A percentile compares a stretch with the other conserved stretches of the same genome.
These are phyloP conservation scores for Fusarium sp. DNA, from an alignment of 2,329 filamentous ascomycete genomes.

Conservation along the genomic window DNA sequence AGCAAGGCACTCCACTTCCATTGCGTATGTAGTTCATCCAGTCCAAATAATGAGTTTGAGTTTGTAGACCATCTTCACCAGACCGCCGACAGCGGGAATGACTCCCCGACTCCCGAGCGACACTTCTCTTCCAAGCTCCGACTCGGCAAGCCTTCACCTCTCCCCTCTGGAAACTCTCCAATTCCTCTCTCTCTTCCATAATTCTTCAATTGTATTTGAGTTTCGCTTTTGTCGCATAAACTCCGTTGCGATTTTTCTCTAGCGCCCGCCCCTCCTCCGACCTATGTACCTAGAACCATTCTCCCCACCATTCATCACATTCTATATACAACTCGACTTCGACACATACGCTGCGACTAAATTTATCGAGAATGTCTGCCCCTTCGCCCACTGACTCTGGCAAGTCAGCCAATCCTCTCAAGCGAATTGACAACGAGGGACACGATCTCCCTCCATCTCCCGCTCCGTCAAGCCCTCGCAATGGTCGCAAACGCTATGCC, in stretches of 20 bases:
- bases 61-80: slow-evolving; percentile 8
- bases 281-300: neutral
- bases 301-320: slow-evolving; percentile 4
- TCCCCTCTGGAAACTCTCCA: slow-evolving; percentile 4
- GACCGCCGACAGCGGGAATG: slow-evolving; percentile 42
- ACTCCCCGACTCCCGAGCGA: slow-evolving; percentile 41
- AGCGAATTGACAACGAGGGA: slow-evolving; percentile 79
- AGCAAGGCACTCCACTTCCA: slow-evolving; percentile 1
- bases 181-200: slow-evolving; percentile 13
- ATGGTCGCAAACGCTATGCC: slow-evolving; percentile 83
- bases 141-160: slow-evolving; percentile 13
- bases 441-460: slow-evolving; percentile 90
- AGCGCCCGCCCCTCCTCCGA: neutral
- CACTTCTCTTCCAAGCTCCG: slow-evolving; percentile 18
- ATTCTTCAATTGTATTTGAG: slow-evolving; percentile 2
- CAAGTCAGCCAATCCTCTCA: slow-evolving; percentile 52
- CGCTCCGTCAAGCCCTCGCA: slow-evolving; percentile 87
- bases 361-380: slow-evolving; percentile 30
- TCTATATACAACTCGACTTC: neutral
- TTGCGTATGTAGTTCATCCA: slow-evolving; percentile 19
- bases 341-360: neutral
- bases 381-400: slow-evolving; percentile 40
- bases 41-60: slow-evolving; percentile 6
- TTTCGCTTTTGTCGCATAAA: neutral
- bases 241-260: neutral